A percentile compares a stretch with the other conserved stretches of the same genome.
phyloP scores from a whole-genome alignment of 2,329 filamentous ascomycete species.

The Pyricularia grisea region DNA sequence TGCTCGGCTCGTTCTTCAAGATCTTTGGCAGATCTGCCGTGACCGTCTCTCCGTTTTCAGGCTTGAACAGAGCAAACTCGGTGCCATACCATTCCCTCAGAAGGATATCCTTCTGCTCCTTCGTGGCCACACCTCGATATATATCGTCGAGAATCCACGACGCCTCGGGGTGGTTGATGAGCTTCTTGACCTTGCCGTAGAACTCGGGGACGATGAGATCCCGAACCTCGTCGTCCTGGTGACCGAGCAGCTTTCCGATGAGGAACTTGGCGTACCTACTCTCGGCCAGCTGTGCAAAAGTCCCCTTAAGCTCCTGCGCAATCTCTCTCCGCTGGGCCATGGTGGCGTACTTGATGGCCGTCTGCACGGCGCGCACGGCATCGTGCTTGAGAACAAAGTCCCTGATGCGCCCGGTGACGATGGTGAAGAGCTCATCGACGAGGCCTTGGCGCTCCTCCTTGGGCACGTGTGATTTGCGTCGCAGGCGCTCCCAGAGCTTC shows the following conservation, averaged over 20 bases:
- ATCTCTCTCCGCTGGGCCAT: constrained; percentile 78
- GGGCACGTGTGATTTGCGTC: constrained; percentile 87
- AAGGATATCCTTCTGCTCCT: constrained; percentile 74
- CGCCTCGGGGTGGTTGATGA: constrained; percentile 93
- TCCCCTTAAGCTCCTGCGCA: constrained; percentile 74
- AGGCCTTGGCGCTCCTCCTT: constrained; percentile 80
- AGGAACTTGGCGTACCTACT: constrained; percentile 97
- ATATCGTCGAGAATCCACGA: constrained; percentile 98
- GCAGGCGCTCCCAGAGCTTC: constrained; percentile 92
- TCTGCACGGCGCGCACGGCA: constrained; percentile 91
- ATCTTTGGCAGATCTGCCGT: constrained; percentile 66
- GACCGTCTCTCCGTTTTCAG: constrained; percentile 22
- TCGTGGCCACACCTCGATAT: constrained; percentile 79
- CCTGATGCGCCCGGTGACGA: constrained; percentile 83
- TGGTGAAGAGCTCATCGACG: constrained; percentile 80
- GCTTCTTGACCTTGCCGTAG: constrained; percentile 81
- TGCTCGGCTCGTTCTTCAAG: constrained; percentile 68
- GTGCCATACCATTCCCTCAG: constrained; percentile 94
- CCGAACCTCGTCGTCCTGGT: constrained; percentile 77
- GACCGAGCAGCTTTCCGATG: constrained; percentile 90
- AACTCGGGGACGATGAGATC: constrained; percentile 90
- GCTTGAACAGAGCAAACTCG: constrained; percentile 70
- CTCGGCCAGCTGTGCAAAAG: constrained; percentile 77
- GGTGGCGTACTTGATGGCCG: constrained; percentile 90
- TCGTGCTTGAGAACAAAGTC: constrained; percentile 99